Evolutionary conservation across 2,329 filamentous ascomycete species (phyloP).

Genomic region (Lithohypha guttulata): DNA sequence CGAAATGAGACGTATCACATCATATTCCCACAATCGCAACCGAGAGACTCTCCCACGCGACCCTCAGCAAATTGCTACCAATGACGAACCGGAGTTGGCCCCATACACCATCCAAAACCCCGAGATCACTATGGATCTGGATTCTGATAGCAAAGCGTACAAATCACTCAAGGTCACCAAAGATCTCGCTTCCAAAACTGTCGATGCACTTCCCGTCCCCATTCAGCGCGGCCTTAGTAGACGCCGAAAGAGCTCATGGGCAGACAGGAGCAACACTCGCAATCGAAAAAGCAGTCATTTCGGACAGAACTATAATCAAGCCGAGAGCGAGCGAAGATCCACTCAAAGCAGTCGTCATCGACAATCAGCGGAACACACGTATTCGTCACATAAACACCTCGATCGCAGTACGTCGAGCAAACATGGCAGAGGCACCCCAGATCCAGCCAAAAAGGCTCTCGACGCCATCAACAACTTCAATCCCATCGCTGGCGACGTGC

Average conservation of each 20-base stretch:
- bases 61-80: not conserved
- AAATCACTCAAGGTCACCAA: constrained; percentile 13
- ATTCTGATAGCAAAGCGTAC: constrained; percentile 16
- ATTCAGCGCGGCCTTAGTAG: constrained; percentile 10
- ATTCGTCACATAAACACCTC: not conserved
- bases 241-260: constrained; percentile 27
- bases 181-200: constrained; percentile 14
- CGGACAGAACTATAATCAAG: constrained; percentile 23
- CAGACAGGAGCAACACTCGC: constrained; percentile 27
- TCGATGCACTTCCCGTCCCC: constrained; percentile 15
- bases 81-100: constrained; percentile 14
- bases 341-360: constrained; percentile 2
- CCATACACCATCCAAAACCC: constrained; percentile 21
- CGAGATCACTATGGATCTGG: constrained; percentile 20
- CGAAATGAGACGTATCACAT: constrained; percentile 34
- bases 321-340: constrained; percentile 1
- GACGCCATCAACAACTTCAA: constrained; percentile 22
- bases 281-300: constrained; percentile 33
- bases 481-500: constrained; percentile 34
- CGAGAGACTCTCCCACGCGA: not conserved
- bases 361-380: constrained; percentile 3
- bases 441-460: constrained; percentile 16
- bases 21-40: not conserved
- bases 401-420: not conserved
- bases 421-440: constrained; percentile 6